Base-by-base conservation (phyloP, 148 eudicot genomes). In the Mesembryanthemum crystallinum region DNA sequence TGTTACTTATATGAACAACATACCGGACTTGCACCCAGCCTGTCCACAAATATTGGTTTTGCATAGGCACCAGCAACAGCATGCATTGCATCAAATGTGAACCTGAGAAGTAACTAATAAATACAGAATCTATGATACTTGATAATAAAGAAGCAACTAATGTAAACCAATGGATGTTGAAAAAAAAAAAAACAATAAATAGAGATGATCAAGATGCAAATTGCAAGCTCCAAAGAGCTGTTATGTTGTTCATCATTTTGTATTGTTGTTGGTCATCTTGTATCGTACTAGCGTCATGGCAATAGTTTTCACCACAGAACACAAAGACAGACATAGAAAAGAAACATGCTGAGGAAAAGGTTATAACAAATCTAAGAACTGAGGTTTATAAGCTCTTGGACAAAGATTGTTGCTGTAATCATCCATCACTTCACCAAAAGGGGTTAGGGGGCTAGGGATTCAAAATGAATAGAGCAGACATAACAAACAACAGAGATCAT, bases 31-130 rank as follows among this genome's bases (percentile, higher is more conserved):
- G 98, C 97, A 84, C 98, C 99, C 43, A 96, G 86, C 87, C 87
- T 96, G 74, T 96, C 98, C 64, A 96, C 97, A 82, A 92, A 96
- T 71, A 96, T 96, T 49, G 99, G 99, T 66, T 90, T 88, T 78
- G 99, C 98, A 84, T 96, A 96, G 83, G 99, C 97, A 83, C 99
- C 99, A 15, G 93, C 86, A 64, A 96, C 94, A 62, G 99, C 98
- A 89, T 96, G 98, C 99, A 92, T 96, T 76, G 99, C 99, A 78
- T 96, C 99, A 84, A 92, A 96, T 76, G 86, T 79, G 81, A 96
- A 87, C 91, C 99, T 96, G 91, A 68, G 61, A 76, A 79, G 57
- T 60, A 55, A 69, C 35, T 21, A 65, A 59, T 25, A 65, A 58
- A 52, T 8, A 45, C 13, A 45, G 49, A 12, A 45, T 45, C 11